These are phyloP conservation scores for button mushroom (Agaricus bisporus) DNA, from an alignment of 768 basidiomycete genomes.

Conservation along the genomic window DNA sequence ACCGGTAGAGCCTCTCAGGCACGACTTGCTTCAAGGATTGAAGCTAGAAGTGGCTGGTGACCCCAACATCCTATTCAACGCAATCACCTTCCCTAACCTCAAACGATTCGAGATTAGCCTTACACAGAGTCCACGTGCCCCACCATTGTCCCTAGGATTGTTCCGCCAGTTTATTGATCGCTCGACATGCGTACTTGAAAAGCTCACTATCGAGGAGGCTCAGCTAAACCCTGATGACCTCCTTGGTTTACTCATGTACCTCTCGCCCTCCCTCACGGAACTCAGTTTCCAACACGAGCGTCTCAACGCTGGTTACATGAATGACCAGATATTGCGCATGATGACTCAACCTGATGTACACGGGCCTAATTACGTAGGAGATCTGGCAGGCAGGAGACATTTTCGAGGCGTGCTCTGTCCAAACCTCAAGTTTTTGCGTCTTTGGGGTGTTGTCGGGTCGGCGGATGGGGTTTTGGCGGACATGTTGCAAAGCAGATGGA, in stretches of 20 bases:
- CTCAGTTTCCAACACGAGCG: constrained; percentile 10
- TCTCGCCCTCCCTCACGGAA: constrained; percentile 7
- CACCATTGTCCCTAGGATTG: constrained; percentile 4
- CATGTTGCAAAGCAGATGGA: constrained; percentile 24
- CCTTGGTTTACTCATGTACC: constrained; percentile 4
- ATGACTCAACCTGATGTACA: constrained; percentile 21
- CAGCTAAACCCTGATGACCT: constrained; percentile 7
- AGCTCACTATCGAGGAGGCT: constrained; percentile 7
- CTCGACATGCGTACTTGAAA: constrained; percentile 6
- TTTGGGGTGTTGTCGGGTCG: constrained; percentile 20
- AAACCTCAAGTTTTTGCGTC: constrained; percentile 16
- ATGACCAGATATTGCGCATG: constrained; percentile 2
- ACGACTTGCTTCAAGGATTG: constrained; percentile 17
- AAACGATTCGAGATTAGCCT: constrained; percentile 16
- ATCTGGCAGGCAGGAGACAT: neutral
- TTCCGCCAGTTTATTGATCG: constrained; percentile 7
- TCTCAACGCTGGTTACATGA: constrained; percentile 8
- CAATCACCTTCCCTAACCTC: constrained; percentile 20
- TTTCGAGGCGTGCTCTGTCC: constrained; percentile 13
- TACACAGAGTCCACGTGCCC: constrained; percentile 9
- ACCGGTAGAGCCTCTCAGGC: constrained; percentile 10
- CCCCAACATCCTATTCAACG: constrained; percentile 16
- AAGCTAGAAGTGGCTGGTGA: constrained; percentile 17
- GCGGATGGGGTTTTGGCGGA: constrained; percentile 22
- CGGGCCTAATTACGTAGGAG: constrained; percentile 13